phyloP scores from a whole-genome alignment of 176 grass and related monocot species.

The Bromus sterilis region DNA sequence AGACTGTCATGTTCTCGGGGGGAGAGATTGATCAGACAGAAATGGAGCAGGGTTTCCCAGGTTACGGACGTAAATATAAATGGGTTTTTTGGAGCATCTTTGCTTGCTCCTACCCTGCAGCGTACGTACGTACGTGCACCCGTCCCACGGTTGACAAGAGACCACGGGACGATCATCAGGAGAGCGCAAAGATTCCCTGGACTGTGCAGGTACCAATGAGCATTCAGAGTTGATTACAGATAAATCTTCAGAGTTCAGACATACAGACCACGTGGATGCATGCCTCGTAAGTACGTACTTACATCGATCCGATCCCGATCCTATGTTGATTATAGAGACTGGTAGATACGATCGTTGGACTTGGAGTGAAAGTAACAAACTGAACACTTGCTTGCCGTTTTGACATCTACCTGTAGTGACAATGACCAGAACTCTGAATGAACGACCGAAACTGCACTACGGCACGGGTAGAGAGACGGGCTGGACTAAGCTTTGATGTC shows the following conservation, averaged over 20 bases:
- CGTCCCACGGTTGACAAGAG: conserved; percentile 8
- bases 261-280: neutral
- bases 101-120: neutral
- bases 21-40: neutral
- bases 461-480: neutral
- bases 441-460: neutral
- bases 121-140: neutral
- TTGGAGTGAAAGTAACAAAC: neutral
- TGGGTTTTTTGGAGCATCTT: neutral
- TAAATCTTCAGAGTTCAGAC: neutral
- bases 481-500: neutral
- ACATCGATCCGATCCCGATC: neutral
- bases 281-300: neutral
- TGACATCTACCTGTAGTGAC: neutral
- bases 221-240: neutral
- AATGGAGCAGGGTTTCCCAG: neutral
- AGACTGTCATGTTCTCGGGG: neutral
- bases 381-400: neutral
- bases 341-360: too few species aligned
- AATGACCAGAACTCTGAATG: neutral
- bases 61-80: neutral
- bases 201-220: conserved; percentile 1
- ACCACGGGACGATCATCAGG: neutral
- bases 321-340: neutral
- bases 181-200: neutral